Base-by-base conservation (phyloP, 371 early-diverging fungal species). In the Capniomyces stellatus region DNA sequence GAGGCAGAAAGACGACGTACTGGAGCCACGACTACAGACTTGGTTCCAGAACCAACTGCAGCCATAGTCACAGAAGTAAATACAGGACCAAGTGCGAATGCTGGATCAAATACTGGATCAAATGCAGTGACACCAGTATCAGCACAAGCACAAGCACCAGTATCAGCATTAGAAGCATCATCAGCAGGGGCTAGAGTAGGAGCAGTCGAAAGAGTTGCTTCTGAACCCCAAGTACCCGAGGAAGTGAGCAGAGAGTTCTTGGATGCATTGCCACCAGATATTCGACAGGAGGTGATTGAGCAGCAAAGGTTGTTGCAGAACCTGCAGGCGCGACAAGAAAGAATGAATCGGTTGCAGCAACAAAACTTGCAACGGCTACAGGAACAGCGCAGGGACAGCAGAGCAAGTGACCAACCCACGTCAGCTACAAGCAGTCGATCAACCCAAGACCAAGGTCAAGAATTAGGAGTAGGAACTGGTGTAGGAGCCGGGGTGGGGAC, bases 221-320 rank as follows among this genome's bases (percentile, higher is more conserved):
- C 52, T 28, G 50, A 3, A 3, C 4, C 2, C 29, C 42, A n/a
- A n/a, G n/a, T n/a, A n/a, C 47, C 56, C 10, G 52, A 21, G 19
- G 52, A 54, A 4, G 64, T 70, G 24, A 64, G 62, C 46, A 59
- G 59, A 1, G 87, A 86, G 50, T 97, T 97, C 66, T 69, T 97
- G 55, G 89, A 90, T 62, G 98, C 98, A 0, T 69, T 97, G 31
- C 98, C 98, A 1, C 90, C 87, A 15, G 96, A 94, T 46, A 70
- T 97, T 59, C 80, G 92, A 30, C 79, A 76, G 43, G 97, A 97
- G 61, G 92, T 97, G 13, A 62, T 95, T 28, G 81, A 78, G 58
- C 86, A 92, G 63, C 78, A 89, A 62, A 59, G 55, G 30, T 25
- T 64, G 27, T 61, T 69, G 55, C 61, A 64, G 10, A 68, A 59